phyloP scores from a whole-genome alignment of 345 rosid genomes.

The Salix arbutifolia region DNA sequence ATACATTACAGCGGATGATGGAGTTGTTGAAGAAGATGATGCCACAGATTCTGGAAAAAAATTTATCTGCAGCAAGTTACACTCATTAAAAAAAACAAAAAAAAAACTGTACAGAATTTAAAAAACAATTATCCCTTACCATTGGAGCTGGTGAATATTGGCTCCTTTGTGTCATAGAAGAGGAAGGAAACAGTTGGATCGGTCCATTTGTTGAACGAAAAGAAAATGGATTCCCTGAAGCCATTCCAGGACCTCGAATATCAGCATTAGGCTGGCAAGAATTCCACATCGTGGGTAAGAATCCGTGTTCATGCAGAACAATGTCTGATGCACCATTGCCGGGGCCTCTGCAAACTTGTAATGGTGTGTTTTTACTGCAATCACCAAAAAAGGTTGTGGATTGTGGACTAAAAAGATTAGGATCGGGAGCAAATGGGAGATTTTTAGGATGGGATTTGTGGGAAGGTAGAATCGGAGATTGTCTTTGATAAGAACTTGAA shows the following conservation, averaged over 20 bases:
- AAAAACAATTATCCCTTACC: conserved; percentile 21
- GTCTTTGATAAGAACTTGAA: conserved; percentile 4
- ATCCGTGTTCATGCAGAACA: conserved; percentile 18
- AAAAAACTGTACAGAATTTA: not conserved
- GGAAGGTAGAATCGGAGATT: not conserved
- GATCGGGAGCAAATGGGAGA: conserved; percentile 4
- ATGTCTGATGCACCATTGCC: conserved; percentile 22
- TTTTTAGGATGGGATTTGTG: not conserved
- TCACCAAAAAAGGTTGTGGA: not conserved
- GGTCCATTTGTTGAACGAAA: conserved; percentile 10
- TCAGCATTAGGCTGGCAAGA: conserved; percentile 4
- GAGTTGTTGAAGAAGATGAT: conserved; percentile 23
- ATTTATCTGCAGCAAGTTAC: conserved; percentile 36
- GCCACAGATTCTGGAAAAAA: conserved; percentile 15
- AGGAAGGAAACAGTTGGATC: conserved; percentile 30
- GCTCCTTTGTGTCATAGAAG: conserved; percentile 36
- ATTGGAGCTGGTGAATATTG: conserved; percentile 28
- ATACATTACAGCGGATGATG: conserved; percentile 33
- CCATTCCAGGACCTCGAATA: conserved; percentile 10
- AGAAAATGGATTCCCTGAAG: conserved; percentile 34
- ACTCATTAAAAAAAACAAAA: not conserved
- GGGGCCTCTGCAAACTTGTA: conserved; percentile 14
- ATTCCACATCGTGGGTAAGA: conserved; percentile 25
- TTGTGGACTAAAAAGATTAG: conserved; percentile 7
- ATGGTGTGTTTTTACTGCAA: conserved; percentile 5